Base-by-base conservation (phyloP, 768 basidiomycete genomes). In the Psilocybe azurescens region DNA sequence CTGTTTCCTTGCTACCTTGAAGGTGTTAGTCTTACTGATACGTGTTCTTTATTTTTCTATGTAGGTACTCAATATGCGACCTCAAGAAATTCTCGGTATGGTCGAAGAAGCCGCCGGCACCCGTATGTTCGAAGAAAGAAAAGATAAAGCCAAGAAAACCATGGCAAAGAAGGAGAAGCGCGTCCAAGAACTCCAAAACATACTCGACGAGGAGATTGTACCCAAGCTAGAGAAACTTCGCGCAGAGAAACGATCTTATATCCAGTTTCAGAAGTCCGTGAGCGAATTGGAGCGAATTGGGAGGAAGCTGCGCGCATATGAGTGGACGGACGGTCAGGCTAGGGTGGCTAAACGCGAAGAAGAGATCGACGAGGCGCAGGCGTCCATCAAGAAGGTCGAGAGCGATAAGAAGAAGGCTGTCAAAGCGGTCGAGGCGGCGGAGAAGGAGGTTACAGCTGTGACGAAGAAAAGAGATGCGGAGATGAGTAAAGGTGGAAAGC, bases 51-150 rank as follows among this genome's bases (percentile, higher is more conserved):
- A 52, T 46, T 50, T 57, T 57, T 51, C 10, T 39, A 41, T 6
- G 39, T 56, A 90, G 90, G 92, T 94, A 3, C 86, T 99, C 53
- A 99, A 98, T 75, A 99, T 99, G 97, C 90, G 94, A 28, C 96
- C 97, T 0, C 91, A 92, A 79, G 97, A 99, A 74, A 97, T 99
- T 62, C 84, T 99, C 11, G 94, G 95, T 1, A 97, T 99, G 93
- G 93, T 99, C 2, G 97, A 99, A 75, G 97, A 99, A 74, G 97
- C 97, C 0, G 94, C 96, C 0, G 97, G 97, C 5, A 99, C 97
- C 30, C 89, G 95, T 29, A 99, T 99, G 97, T 99, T 98, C 70
- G 97, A 99, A 73, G 97, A 99, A 57, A 87, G 93, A 16, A 99
- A 99, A 72, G 95, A 97, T 73, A 97, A 97, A 74, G 96, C 97